Base-by-base conservation (phyloP, 164 flowering plant species). In the Protea cynaroides region DNA sequence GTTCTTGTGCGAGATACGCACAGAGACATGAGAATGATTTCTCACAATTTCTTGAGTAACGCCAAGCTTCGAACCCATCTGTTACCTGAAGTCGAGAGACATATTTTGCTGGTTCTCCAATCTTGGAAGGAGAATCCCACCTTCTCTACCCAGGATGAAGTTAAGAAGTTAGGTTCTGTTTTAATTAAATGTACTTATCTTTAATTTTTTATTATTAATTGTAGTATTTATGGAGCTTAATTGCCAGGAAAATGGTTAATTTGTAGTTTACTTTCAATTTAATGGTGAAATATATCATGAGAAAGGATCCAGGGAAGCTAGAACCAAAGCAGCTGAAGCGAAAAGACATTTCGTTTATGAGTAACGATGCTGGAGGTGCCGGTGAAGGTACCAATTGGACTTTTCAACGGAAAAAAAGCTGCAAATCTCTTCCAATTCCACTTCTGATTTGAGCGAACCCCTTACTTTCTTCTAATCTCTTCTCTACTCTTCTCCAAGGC, bases 201-300 rank as follows among this genome's bases (percentile, higher is more conserved):
- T 21, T 24, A 34, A 13, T 6, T 58, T 58, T 50, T 23, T n/a
- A n/a, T n/a, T n/a, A n/a, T n/a, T n/a, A n/a, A n/a, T n/a, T n/a
- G n/a, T n/a, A n/a, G n/a, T n/a, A n/a, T n/a, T n/a, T n/a, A n/a
- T 38, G 6, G 2, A 57, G n/a, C 36, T 52, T 37, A 59, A 44
- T 25, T 0, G 49, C 29, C 4, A 9, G 7, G 23, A 11, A 34
- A n/a, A n/a, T n/a, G n/a, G n/a, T 2, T 14, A 43, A 36, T 64
- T 43, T 76, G 75, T 75, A 92, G 98, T 92, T 86, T 56, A 92
- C 98, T 1, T 92, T 92, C 77, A 92, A 92, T 78, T 75, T 92
- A 75, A 92, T 92, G 93, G 98, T 93, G 5, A 86, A 87, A 25
- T 84, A 92, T 65, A 92, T 92, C 47, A 85, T 92, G 98, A 92